phyloP scores from a whole-genome alignment of 257 asterid species.

The Penstemon newberryi region DNA sequence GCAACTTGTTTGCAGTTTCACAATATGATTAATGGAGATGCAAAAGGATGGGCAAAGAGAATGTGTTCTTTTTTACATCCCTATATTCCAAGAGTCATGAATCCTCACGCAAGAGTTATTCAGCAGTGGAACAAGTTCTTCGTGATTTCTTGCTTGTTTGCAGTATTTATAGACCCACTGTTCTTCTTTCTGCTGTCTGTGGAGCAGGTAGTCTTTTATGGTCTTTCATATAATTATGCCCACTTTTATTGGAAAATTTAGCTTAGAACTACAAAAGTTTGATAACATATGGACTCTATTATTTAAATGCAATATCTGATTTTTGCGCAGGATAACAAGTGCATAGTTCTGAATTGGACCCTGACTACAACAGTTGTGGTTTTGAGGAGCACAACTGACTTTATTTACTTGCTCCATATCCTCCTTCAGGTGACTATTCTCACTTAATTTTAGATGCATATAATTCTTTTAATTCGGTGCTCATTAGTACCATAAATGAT shows the following conservation, averaged over 20 bases:
- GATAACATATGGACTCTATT: background rate
- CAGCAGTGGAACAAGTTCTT: constrained; percentile 86
- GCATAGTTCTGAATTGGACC: constrained; percentile 49
- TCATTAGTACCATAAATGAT: no score
- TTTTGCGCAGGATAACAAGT: constrained; percentile 44
- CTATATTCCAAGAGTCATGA: constrained; percentile 69
- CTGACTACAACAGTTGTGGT: constrained; percentile 49
- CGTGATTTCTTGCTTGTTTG: constrained; percentile 66
- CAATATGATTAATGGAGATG: constrained; percentile 68
- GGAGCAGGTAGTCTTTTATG: constrained; percentile 42
- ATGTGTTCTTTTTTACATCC: constrained; percentile 33
- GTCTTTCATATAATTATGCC: background rate
- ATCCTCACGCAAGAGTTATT: constrained; percentile 62
- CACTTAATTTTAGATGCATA: background rate
- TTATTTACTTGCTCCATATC: constrained; percentile 53
- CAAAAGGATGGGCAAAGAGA: constrained; percentile 73
- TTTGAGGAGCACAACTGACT: constrained; percentile 58
- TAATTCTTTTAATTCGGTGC: no score
- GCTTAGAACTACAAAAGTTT: background rate
- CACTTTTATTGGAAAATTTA: background rate
- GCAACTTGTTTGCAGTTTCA: constrained; percentile 52
- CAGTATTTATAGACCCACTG: constrained; percentile 74
- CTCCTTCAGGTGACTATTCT: constrained; percentile 53
- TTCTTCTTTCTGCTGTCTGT: constrained; percentile 70
- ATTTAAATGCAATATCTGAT: constrained; percentile 5